Evolutionary conservation across 768 basidiomycete species (phyloP).

Genomic region (Rhizopogon salebrosus): DNA sequence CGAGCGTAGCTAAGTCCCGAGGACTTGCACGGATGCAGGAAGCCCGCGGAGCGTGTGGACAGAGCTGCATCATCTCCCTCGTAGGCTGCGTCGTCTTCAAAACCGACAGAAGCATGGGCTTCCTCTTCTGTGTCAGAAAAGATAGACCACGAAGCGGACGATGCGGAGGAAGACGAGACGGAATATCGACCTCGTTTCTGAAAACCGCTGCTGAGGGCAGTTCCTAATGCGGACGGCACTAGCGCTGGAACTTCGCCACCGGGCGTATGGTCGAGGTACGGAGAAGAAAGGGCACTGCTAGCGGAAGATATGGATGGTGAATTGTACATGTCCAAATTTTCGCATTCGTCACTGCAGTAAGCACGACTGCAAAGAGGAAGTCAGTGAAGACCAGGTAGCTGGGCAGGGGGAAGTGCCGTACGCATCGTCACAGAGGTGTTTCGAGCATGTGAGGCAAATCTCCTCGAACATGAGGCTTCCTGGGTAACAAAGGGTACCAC

Average conservation of each 20-base stretch:
- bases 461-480: slow-evolving; percentile 67
- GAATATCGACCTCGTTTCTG: slow-evolving; percentile 45
- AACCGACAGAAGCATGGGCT: slow-evolving; percentile 22
- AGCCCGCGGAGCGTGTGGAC: slow-evolving; percentile 35
- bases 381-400: slow-evolving; percentile 5
- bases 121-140: slow-evolving; percentile 63
- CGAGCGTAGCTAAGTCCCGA: slow-evolving; percentile 62
- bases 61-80: slow-evolving; percentile 33
- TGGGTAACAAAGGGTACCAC: slow-evolving; percentile 4
- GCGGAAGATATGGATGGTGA: slow-evolving; percentile 63
- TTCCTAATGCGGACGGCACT: slow-evolving; percentile 52
- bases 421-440: slow-evolving; percentile 58
- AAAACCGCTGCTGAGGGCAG: slow-evolving; percentile 39
- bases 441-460: slow-evolving; percentile 70
- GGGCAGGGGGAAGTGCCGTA: slow-evolving; percentile 29
- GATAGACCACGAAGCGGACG: slow-evolving; percentile 63
- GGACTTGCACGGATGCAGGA: slow-evolving; percentile 28
- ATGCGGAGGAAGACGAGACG: slow-evolving; percentile 57
- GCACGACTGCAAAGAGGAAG: slow-evolving; percentile 40
- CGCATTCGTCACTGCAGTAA: slow-evolving; percentile 70
- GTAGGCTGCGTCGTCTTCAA: slow-evolving; percentile 28
- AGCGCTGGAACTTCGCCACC: slow-evolving; percentile 66
- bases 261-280: slow-evolving; percentile 46
- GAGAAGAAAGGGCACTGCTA: slow-evolving; percentile 67
- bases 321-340: slow-evolving; percentile 48